These are phyloP conservation scores for Coemansia sp. DNA, from an alignment of 192 early-diverging fungal species.

Conservation along the genomic window DNA sequence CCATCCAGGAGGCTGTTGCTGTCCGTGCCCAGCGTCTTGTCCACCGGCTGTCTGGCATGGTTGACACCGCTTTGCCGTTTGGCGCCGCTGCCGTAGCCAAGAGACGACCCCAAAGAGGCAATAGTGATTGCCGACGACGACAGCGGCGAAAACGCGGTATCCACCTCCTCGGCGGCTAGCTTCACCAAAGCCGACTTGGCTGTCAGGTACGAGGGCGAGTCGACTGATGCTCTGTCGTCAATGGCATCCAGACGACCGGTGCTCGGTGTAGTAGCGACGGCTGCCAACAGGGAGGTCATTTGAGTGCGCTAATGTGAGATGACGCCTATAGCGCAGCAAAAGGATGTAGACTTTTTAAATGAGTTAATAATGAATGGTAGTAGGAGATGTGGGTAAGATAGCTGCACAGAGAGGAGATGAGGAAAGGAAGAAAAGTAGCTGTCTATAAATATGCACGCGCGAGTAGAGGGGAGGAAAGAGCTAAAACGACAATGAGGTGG, in stretches of 20 bases:
- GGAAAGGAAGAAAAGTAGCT: not conserved
- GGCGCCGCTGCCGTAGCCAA: slow-evolving; percentile 12
- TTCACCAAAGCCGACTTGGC: slow-evolving; percentile 7
- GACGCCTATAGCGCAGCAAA: not conserved
- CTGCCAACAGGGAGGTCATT: not conserved
- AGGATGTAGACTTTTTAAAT: not conserved
- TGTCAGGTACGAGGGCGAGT: not conserved
- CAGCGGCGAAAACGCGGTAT: slow-evolving; percentile 41
- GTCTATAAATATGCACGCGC: not conserved
- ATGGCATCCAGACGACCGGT: not conserved
- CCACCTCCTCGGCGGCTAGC: slow-evolving; percentile 21
- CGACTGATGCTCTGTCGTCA: not conserved
- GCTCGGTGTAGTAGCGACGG: not conserved
- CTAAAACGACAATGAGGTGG: not conserved
- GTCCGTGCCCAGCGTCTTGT: not conserved
- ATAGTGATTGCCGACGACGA: slow-evolving; percentile 52
- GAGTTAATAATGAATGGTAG: not conserved
- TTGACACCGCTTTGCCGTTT: not conserved
- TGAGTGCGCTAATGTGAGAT: not conserved
- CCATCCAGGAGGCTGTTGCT: not conserved
- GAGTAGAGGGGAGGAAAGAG: not conserved
- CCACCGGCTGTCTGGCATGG: not conserved
- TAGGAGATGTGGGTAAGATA: not conserved
- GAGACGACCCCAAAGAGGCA: slow-evolving; percentile 36
- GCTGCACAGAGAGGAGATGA: not conserved